Evolutionary conservation across 768 basidiomycete genomes (phyloP).

Genomic region (Lactarius quietus): DNA sequence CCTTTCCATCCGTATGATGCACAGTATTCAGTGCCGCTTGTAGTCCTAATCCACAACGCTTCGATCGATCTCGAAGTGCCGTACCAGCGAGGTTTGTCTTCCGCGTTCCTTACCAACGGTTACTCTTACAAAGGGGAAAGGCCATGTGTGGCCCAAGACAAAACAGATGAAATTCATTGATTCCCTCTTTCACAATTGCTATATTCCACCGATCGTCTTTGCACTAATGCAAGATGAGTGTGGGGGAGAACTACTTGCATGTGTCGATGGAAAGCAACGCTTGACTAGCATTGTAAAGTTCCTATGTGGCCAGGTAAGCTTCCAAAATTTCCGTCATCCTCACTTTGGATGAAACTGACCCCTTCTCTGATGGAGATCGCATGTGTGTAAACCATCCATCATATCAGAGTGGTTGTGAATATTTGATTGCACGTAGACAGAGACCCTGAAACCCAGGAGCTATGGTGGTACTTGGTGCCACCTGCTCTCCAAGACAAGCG

Average conservation of each 20-base stretch:
- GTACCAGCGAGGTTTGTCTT: constrained; percentile 62
- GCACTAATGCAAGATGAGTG: constrained; percentile 38
- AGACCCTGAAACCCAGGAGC: constrained; percentile 54
- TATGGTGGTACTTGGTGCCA: constrained; percentile 57
- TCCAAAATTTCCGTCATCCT: not conserved
- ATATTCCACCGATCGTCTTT: constrained; percentile 50
- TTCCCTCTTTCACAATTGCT: constrained; percentile 51
- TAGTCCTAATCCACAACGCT: constrained; percentile 65
- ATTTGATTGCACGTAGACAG: constrained; percentile 42
- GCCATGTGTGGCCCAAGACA: constrained; percentile 68
- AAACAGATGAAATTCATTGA: constrained; percentile 59
- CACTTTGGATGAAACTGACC: not conserved
- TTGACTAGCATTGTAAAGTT: constrained; percentile 47
- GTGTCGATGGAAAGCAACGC: constrained; percentile 54
- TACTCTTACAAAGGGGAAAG: constrained; percentile 34
- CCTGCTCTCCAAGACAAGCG: constrained; percentile 42
- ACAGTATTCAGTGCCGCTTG: not conserved
- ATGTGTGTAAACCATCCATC: constrained; percentile 38
- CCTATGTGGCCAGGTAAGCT: constrained; percentile 38
- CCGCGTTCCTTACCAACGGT: not conserved
- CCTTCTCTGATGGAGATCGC: constrained; percentile 43
- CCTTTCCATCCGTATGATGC: not conserved
- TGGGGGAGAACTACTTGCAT: constrained; percentile 42
- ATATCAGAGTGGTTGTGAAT: constrained; percentile 21
- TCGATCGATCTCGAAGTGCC: constrained; percentile 65